Conservation (phyloP, 2,329 filamentous ascomycete species). For the Aspergillus udagawae region DNA sequence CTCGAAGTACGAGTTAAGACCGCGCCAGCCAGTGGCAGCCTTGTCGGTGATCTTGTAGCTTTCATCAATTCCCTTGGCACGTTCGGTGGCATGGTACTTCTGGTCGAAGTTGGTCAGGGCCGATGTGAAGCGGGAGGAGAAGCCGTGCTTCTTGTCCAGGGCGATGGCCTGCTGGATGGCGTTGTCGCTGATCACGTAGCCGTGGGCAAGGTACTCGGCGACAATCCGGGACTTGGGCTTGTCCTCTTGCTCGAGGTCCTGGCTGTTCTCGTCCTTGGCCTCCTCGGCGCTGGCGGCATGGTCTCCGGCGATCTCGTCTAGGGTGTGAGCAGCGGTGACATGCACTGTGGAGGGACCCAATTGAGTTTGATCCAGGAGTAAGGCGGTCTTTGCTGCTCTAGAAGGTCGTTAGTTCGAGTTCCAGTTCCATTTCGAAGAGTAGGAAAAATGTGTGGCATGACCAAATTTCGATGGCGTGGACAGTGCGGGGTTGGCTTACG, state of each 20-base stretch:
- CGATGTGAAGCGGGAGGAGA: conserved; percentile 72
- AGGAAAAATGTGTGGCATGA: not conserved
- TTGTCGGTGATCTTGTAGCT: conserved; percentile 77
- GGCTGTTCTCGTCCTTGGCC: conserved; percentile 50
- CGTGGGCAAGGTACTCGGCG: conserved; percentile 94
- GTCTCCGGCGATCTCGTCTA: conserved; percentile 60
- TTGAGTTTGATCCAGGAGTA: conserved; percentile 95
- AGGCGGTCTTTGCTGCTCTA: conserved; percentile 85
- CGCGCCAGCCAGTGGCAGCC: conserved; percentile 63
- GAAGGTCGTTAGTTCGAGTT: conserved; percentile 1
- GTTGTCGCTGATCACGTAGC: conserved; percentile 75
- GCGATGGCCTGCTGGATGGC: conserved; percentile 80
- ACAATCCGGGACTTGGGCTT: conserved; percentile 92
- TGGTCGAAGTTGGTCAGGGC: conserved; percentile 73
- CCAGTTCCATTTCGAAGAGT: not conserved
- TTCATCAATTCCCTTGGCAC: conserved; percentile 76
- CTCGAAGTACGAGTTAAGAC: conserved; percentile 86
- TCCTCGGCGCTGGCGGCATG: conserved; percentile 55
- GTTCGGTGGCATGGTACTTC: conserved; percentile 84
- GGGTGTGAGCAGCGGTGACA: conserved; percentile 67
- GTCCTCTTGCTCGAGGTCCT: conserved; percentile 87
- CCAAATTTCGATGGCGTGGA: conserved; percentile 8
- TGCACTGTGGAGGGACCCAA: conserved; percentile 73
- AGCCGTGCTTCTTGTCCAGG: conserved; percentile 84
- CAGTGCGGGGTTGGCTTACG: conserved; percentile 45